A percentile compares a stretch with the other conserved stretches of the same genome.
Conservation (phyloP, 2,329 filamentous ascomycete genomes). For the Trichoderma polysporum region DNA sequence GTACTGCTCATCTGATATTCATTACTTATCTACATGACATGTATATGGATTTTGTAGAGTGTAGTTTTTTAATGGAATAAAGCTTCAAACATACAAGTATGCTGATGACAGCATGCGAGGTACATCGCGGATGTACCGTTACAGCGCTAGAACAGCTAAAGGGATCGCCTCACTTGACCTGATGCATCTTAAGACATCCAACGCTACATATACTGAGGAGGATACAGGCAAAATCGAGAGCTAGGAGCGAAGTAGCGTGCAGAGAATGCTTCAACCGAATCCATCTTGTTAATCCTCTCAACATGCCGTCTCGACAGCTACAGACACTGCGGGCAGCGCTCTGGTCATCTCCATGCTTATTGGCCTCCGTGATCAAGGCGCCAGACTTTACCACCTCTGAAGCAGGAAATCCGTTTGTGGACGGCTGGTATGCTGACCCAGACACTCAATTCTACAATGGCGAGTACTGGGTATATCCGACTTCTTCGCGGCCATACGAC, state of each 20-base stretch:
- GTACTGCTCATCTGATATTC: not conserved
- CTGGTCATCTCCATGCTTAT: conserved; percentile 7
- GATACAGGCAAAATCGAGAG: not conserved
- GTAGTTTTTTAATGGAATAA: no score
- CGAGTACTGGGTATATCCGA: conserved; percentile 50
- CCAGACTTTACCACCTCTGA: conserved; percentile 42
- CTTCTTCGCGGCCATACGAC: conserved; percentile 44
- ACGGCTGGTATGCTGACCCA: conserved; percentile 52
- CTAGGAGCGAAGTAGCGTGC: not conserved
- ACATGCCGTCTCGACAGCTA: conserved; percentile 1
- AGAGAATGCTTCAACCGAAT: not conserved
- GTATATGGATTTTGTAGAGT: not conserved
- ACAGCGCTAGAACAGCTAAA: not conserved
- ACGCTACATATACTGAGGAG: not conserved
- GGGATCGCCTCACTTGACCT: not conserved
- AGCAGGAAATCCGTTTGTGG: conserved; percentile 48
- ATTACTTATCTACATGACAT: not conserved
- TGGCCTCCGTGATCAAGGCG: not conserved
- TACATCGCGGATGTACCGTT: not conserved
- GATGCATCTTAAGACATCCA: not conserved
- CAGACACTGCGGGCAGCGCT: not conserved
- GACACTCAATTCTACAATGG: conserved; percentile 47
- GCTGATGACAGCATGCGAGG: not conserved
- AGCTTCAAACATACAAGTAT: not conserved
- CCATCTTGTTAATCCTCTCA: not conserved